Percentiles rank a stretch among this genome's conserved stretches.
Conservation (phyloP, 352 stramenopile species). For the Globisporangium uncinulatum region DNA sequence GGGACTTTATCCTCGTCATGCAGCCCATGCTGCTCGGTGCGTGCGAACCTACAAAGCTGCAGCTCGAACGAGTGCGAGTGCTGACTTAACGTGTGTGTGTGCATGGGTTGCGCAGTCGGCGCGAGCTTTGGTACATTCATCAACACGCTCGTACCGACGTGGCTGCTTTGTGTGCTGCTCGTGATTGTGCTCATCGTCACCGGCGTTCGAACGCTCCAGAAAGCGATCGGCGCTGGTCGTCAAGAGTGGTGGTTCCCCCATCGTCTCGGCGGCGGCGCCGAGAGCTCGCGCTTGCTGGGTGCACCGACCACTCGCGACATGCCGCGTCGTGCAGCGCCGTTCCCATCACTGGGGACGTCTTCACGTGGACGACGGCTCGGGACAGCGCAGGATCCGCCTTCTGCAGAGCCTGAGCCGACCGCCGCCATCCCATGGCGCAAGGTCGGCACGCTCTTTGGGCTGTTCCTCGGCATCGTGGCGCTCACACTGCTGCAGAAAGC, state of each 20-base stretch:
- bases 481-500: constrained; percentile 93
- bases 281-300: constrained; percentile 24
- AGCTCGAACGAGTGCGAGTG: not conserved
- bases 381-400: not conserved
- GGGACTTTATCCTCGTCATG: constrained; percentile 97
- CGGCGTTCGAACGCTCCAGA: constrained; percentile 82
- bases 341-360: not conserved
- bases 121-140: constrained; percentile 85
- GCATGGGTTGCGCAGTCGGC: constrained; percentile 28
- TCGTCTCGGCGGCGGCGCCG: constrained; percentile 1
- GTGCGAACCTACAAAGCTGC: constrained; percentile 6
- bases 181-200: constrained; percentile 88
- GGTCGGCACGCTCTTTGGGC: constrained; percentile 66
- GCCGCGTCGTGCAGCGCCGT: not conserved
- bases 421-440: constrained; percentile 64
- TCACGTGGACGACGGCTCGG: not conserved
- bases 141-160: constrained; percentile 89
- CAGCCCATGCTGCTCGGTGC: constrained; percentile 86
- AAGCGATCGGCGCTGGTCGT: constrained; percentile 84
- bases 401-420: constrained; percentile 31
- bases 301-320: not conserved
- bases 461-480: constrained; percentile 88
- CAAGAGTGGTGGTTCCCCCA: constrained; percentile 69
- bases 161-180: constrained; percentile 84
- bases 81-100: constrained; percentile 7